Evolutionary conservation across 2,329 filamentous ascomycete genomes (phyloP), one percentile per base, ranked within the genome.

Genomic region (Cordyceps cateniannulata): DNA sequence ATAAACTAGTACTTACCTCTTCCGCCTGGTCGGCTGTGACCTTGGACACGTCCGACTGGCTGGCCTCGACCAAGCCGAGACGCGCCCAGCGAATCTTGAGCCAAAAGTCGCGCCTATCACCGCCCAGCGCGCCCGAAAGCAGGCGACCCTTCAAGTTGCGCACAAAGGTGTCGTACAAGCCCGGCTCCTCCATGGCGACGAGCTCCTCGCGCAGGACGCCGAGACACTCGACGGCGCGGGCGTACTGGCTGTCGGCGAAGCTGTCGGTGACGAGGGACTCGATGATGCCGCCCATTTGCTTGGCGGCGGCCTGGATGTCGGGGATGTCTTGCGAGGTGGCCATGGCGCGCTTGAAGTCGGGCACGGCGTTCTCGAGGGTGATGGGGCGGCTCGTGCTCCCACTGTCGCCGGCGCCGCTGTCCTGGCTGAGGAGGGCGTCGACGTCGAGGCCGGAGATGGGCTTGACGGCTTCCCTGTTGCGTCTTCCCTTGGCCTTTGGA

Each of bases 371-470:
- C 10, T 88, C 81, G 0, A 82, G 71, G 2, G 79, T 78, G 24
- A 86, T 79, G 32, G 32, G 32, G 1, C 32, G 32, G 32, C 10
- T 1, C n/a, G 65, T 65, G 5, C 65, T 68, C 60, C 75, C 76
- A 63, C 73, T 74, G 29, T 75, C 76, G 51, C 80, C 83, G n/a
- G n/a, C n/a, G 50, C 83, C 82, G n/a, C 10, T 12, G 32, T 35
- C 32, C 10, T 35, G 32, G 27, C 27, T 29, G 32, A 98, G 85
- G 2, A 98, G 83, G 5, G 85, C 86, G 62, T 93, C 89, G 44
- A 98, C 83, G 67, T 98, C 90, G 45, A 99, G 86, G 22, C 93
- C 93, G 0, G 93, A 98, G 9, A 96, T 83, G 0, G 95, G 95
- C 67, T 93, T 93, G 62, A 88, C 82, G 1, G 82, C 75, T 32